These are phyloP conservation scores for Lepiota brunneoincarnata DNA, from an alignment of 768 basidiomycete species.

Conservation along the genomic window DNA sequence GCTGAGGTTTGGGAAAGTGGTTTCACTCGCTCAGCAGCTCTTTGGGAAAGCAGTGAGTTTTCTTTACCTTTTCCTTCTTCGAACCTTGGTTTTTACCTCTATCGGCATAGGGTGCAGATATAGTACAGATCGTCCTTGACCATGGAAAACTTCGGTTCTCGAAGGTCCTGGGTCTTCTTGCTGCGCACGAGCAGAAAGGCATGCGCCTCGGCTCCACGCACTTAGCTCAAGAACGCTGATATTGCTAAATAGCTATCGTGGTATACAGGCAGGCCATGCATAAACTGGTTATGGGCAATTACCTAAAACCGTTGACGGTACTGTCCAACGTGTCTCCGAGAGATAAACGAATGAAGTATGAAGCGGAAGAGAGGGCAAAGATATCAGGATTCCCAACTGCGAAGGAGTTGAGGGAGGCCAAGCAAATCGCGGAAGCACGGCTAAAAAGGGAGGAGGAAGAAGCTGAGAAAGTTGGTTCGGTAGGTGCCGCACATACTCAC, in stretches of 20 bases:
- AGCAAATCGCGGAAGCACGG: constrained; percentile 60
- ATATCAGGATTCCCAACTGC: constrained; percentile 76
- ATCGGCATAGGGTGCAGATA: constrained; percentile 59
- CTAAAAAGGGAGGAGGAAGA: constrained; percentile 71
- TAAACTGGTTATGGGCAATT: constrained; percentile 68
- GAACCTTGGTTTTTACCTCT: constrained; percentile 1
- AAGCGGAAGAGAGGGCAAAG: constrained; percentile 73
- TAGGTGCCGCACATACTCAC: constrained; percentile 32
- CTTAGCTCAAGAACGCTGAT: not conserved
- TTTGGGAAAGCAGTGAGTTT: constrained; percentile 70
- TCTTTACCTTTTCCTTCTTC: not conserved
- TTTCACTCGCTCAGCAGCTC: constrained; percentile 67
- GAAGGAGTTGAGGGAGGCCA: constrained; percentile 73
- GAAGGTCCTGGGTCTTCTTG: constrained; percentile 59
- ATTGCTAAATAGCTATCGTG: constrained; percentile 19
- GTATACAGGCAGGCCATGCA: constrained; percentile 63
- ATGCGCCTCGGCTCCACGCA: constrained; percentile 8
- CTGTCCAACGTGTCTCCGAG: constrained; percentile 77
- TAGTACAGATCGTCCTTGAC: constrained; percentile 74
- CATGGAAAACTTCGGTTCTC: constrained; percentile 82
- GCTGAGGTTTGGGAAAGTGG: constrained; percentile 79
- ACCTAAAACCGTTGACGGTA: constrained; percentile 76
- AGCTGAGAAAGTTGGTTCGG: constrained; percentile 70
- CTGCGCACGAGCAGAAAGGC: constrained; percentile 60
- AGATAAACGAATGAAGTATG: constrained; percentile 80